Percentiles rank a stretch among this genome's conserved stretches.
phyloP scores from a whole-genome alignment of 225 moss, liverwort and hornwort species.

The Marchantia paleacea region DNA sequence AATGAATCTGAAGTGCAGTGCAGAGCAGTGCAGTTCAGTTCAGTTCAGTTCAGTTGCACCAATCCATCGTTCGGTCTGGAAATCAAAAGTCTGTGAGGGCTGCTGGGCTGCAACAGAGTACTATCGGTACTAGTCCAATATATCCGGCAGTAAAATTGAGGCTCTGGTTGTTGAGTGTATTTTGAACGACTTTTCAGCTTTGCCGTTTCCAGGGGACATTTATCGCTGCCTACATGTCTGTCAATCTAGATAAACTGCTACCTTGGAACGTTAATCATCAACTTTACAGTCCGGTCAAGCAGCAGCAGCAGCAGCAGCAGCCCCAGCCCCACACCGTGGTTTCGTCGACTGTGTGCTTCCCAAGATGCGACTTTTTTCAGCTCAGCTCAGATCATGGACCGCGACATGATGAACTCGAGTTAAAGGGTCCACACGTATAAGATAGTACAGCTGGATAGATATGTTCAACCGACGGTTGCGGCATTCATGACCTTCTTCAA shows the following conservation, averaged over 20 bases:
- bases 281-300: background rate
- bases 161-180: background rate
- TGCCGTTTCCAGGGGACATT: background rate
- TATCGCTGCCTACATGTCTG: background rate
- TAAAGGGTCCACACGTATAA: background rate
- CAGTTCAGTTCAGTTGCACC: background rate
- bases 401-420: background rate
- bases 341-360: conserved; percentile 1
- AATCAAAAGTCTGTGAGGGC: background rate
- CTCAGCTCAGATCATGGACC: background rate
- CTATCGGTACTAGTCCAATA: background rate
- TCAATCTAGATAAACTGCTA: conserved; percentile 2
- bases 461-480: background rate
- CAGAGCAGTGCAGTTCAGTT: background rate
- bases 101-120: background rate
- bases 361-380: background rate
- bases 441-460: background rate
- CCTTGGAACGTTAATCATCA: background rate
- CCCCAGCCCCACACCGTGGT: background rate
- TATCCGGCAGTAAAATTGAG: background rate
- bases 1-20: background rate
- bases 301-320: background rate
- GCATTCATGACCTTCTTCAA: background rate
- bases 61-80: background rate
- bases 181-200: conserved; percentile 6